Evolutionary conservation across 306 rosid genomes (phyloP), one percentile per base, ranked within the genome.

Genomic region (Lablab purpureus): DNA sequence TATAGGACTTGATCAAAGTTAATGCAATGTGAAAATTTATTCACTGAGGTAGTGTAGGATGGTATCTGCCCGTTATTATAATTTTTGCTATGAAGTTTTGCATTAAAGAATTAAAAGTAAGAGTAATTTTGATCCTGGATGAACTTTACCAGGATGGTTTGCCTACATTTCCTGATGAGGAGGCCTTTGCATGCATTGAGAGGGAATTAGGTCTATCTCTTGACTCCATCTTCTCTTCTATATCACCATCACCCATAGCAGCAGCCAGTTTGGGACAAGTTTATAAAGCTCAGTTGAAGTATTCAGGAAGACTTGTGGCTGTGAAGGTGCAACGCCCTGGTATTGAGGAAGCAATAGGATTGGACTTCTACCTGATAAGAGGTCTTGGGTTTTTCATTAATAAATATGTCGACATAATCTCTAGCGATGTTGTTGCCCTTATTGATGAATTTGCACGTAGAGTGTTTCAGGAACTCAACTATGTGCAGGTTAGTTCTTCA

Each of bases 241-340:
- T 93, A 84, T 88, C 98, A 19, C 90, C 94, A 22, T 90, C 92
- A 25, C 97, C 98, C 8, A 83, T 93, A 63, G 98, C 97, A 15
- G 98, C 98, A 9, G 98, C 98, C 77, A 93, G 98, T 88, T 88
- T 93, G 55, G 98, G 98, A 56, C 98, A 93, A 84, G 98, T 93
- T 43, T 93, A 93, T 81, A 93, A 93, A 88, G 98, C 91, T 79
- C 86, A 74, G 83, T 89, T 93, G 23, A 88, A 85, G 81, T 73
- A 81, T 69, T 84, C 95, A 22, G 92, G 93, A 43, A 82, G 87
- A 74, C 64, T 84, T 6, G 98, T 93, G 60, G 98, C 97, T 6
- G 90, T 93, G 46, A 93, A 93, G 89, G 97, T 93, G 81, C 98
- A 93, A 71, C 97, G 98, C 47, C 97, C 98, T 25, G 84, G 82